Evolutionary conservation across 768 basidiomycete genomes (phyloP).

Genomic region (Lactarius deliciosus): DNA sequence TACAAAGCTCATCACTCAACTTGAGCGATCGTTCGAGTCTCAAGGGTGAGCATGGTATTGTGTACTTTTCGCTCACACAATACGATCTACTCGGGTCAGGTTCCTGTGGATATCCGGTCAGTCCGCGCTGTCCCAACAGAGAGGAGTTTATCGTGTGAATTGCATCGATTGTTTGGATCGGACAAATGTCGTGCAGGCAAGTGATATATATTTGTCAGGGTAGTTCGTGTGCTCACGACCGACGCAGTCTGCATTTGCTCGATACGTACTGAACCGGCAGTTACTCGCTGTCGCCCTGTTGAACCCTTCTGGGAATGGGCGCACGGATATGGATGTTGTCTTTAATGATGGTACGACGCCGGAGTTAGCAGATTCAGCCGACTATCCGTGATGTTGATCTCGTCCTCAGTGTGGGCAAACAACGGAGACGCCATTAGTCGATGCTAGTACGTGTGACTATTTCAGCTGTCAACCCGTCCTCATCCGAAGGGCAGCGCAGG

Average conservation of each 20-base stretch:
- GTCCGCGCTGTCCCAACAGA: conserved; percentile 72
- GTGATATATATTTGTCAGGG: conserved; percentile 4
- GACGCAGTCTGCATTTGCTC: conserved; percentile 82
- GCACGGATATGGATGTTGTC: conserved; percentile 63
- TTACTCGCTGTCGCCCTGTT: conserved; percentile 70
- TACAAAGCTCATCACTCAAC: conserved; percentile 64
- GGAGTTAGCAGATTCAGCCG: neutral
- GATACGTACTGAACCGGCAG: conserved; percentile 75
- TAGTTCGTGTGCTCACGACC: conserved; percentile 18
- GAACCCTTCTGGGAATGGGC: conserved; percentile 51
- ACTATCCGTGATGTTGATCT: conserved; percentile 11
- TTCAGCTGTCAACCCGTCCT: neutral
- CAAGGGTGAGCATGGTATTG: conserved; percentile 58
- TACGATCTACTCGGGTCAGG: conserved; percentile 38
- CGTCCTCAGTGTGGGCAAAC: conserved; percentile 84
- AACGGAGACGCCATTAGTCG: conserved; percentile 95
- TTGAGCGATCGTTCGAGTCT: conserved; percentile 71
- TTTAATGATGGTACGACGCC: conserved; percentile 69
- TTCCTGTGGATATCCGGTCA: conserved; percentile 82
- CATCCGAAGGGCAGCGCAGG: conserved; percentile 63
- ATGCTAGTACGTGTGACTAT: conserved; percentile 60
- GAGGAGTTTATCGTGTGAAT: conserved; percentile 85
- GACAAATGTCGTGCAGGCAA: conserved; percentile 90
- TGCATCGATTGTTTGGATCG: conserved; percentile 96
- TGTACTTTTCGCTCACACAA: neutral